Evolutionary conservation across 108 stramenopile genomes (phyloP).

Genomic region (Conticribra guillardii): DNA sequence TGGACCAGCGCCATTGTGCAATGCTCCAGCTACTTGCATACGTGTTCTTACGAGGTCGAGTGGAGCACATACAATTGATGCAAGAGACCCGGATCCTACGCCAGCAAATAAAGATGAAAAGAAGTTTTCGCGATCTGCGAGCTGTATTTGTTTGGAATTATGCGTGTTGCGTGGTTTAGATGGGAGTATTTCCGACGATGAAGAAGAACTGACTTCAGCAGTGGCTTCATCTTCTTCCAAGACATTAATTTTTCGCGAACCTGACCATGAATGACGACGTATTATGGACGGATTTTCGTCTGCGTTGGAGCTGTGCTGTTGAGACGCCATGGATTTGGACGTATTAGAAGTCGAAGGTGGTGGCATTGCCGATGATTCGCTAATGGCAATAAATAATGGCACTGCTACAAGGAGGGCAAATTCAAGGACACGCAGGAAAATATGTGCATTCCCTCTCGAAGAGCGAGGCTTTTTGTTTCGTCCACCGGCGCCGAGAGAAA

Average conservation of each 20-base stretch:
- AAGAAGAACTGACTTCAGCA: background rate
- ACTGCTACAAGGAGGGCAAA: too few relatives aligned
- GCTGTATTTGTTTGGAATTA: slow-evolving; percentile 1
- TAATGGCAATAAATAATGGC: background rate
- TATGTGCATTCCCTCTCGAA: too few relatives aligned
- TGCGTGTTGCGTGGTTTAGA: background rate
- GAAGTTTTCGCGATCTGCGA: slow-evolving; percentile 44
- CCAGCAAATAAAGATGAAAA: slow-evolving; percentile 73
- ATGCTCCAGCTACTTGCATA: slow-evolving; percentile 83
- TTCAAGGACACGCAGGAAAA: too few relatives aligned
- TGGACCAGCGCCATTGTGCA: slow-evolving; percentile 16
- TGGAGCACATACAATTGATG: slow-evolving; percentile 86
- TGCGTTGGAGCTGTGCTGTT: background rate
- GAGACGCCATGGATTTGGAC: too few relatives aligned
- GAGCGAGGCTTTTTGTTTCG: too few relatives aligned
- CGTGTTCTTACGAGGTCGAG: slow-evolving; percentile 87
- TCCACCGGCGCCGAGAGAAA: too few relatives aligned
- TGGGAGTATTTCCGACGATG: background rate
- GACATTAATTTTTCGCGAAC: slow-evolving; percentile 42
- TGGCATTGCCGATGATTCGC: slow-evolving; percentile 4
- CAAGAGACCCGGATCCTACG: slow-evolving; percentile 79
- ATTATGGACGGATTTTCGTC: background rate
- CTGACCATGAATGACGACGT: slow-evolving; percentile 48
- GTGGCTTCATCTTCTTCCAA: slow-evolving; percentile 27
- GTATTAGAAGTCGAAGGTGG: background rate